Base-by-base conservation (phyloP, 805 yeast species). In the Starmerella potacharoeniae region DNA sequence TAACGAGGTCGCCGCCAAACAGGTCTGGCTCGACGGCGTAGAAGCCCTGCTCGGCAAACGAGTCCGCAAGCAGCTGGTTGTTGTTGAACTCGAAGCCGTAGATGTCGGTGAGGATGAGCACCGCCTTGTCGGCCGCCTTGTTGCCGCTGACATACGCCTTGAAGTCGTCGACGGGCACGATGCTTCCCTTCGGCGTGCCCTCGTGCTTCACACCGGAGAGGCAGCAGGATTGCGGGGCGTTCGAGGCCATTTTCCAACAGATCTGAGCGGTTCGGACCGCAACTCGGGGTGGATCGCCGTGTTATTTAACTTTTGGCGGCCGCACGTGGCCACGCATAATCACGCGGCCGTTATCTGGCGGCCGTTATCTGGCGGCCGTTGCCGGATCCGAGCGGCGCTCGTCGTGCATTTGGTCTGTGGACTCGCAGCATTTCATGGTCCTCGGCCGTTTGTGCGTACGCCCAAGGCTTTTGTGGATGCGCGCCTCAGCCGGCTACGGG, bases 21-120 rank as follows among this genome's bases (percentile, higher is more conserved):
- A 86, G 74, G 68, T 88, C 96, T n/a, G 95, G 95, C 36, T 83
- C 70, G 48, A 83, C 72, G 1, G 84, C 90, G 45, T 76, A 77
- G 71, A 76, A 86, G 29, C 87, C 86, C 7, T 67, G 67, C 49
- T 69, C 68, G 47, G 90, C 85, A 58, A 84, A 78, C 53, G 65
- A 60, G 54, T 70, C 75, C 42, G 76, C 72, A n/a, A 70, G 47
- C 35, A 89, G 73, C 62, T 76, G 69, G 39, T 69, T 69, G 68
- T 89, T 88, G 66, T 72, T 73, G 65, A 74, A 75, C 48, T 71
- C 71, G 66, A 76, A 70, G 39, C 96, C 96, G 58, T 67, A 79
- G 48, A 88, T 72, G 66, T 89, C 96, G 44, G 93, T 76, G 51
- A 69, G 35, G 43, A 82, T 57, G 47, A 87, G 75, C 31, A 86